phyloP scores from a whole-genome alignment of 495 filamentous ascomycete species.

The Jackrogersella minutella region DNA sequence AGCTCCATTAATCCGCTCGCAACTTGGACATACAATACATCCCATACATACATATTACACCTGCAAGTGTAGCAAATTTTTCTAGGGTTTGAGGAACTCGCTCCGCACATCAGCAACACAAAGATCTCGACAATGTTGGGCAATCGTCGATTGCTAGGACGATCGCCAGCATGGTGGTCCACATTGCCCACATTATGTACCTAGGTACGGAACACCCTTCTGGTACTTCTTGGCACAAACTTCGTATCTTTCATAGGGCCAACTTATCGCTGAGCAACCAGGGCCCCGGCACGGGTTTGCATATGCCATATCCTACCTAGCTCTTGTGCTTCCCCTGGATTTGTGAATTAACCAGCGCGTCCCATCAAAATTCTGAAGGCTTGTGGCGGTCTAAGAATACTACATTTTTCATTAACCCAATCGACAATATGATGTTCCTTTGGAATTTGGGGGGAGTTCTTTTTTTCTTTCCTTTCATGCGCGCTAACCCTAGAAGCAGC shows the following conservation, averaged over 20 bases:
- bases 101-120: conserved; percentile 34
- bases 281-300: conserved; percentile 13
- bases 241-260: conserved; percentile 34
- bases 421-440: conserved; percentile 17
- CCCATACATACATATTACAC: conserved; percentile 8
- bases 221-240: conserved; percentile 27
- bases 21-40: too few relatives aligned
- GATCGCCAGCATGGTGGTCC: conserved; percentile 20
- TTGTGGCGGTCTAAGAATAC: conserved; percentile 38
- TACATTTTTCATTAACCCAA: conserved; percentile 22
- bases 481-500: conserved; percentile 27
- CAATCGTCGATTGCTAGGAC: conserved; percentile 33
- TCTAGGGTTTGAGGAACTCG: conserved; percentile 16
- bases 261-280: conserved; percentile 29
- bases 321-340: conserved; percentile 24
- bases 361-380: conserved; percentile 21
- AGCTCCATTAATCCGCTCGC: conserved; percentile 20
- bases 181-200: conserved; percentile 23
- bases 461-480: conserved; percentile 21
- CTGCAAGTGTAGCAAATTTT: conserved; percentile 33
- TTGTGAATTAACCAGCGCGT: conserved; percentile 1
- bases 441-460: conserved; percentile 16
- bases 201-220: conserved; percentile 33
- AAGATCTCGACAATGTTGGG: conserved; percentile 38
- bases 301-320: background rate